phyloP scores from a whole-genome alignment of 495 filamentous ascomycete species.

The Wilcoxina mikolae region DNA sequence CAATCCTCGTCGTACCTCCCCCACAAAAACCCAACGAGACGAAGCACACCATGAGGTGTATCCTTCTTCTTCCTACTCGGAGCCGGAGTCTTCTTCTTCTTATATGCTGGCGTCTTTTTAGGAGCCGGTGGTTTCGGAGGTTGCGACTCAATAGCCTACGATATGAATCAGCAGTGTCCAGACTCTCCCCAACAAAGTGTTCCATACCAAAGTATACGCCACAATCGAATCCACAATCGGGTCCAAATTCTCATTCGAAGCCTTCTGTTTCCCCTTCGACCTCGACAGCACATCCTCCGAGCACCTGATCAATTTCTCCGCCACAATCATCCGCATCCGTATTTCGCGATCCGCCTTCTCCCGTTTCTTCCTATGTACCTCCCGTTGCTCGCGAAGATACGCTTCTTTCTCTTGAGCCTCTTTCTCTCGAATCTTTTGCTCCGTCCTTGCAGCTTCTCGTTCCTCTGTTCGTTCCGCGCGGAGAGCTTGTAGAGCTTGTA shows the following conservation, averaged over 20 bases:
- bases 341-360: not conserved
- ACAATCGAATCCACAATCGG: not conserved
- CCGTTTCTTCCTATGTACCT: not conserved
- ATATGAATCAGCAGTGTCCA: no score
- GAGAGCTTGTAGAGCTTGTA: not conserved
- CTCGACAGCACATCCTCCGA: not conserved
- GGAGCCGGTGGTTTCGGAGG: no score
- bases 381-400: not conserved
- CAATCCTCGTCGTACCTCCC: no score
- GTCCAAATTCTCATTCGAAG: not conserved
- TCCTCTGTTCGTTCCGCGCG: not conserved
- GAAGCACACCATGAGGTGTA: no score
- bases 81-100: no score
- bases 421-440: not conserved
- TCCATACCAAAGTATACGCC: not conserved
- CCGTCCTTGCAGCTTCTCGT: not conserved
- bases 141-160: no score
- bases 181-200: no score
- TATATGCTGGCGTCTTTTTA: no score
- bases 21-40: no score
- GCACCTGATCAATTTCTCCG: not conserved
- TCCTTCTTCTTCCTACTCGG: no score
- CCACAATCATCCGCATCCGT: not conserved
- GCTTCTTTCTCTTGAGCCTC: not conserved
- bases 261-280: not conserved